Conservation (phyloP, 495 filamentous ascomycete species). For the Cryomyces minteri region DNA sequence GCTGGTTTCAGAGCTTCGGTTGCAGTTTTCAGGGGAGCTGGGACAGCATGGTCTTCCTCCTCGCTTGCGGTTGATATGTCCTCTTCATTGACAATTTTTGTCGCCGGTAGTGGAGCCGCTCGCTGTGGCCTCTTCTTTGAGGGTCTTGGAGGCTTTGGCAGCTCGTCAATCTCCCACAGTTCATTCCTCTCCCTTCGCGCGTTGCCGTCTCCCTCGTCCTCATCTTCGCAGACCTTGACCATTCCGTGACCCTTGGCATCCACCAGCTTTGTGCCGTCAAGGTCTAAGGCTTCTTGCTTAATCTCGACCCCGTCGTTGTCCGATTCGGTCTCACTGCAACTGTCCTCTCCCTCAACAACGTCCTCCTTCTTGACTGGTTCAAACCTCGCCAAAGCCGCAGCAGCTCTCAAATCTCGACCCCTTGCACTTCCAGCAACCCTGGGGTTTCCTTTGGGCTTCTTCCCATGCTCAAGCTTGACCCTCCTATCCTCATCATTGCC, state of each 20-base stretch:
- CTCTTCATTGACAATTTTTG: background rate
- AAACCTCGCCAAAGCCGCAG: slow-evolving; percentile 57
- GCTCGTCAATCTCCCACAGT: slow-evolving; percentile 21
- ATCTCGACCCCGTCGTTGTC: slow-evolving; percentile 13
- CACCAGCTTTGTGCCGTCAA: slow-evolving; percentile 37
- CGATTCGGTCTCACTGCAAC: slow-evolving; percentile 5
- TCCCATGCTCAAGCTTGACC: slow-evolving; percentile 45
- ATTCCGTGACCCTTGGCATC: slow-evolving; percentile 41
- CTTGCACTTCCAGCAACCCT: slow-evolving; percentile 49
- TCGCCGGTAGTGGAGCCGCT: background rate
- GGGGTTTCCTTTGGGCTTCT: slow-evolving; percentile 38
- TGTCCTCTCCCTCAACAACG: slow-evolving; percentile 11
- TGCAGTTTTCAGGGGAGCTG: too few species aligned
- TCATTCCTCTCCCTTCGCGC: slow-evolving; percentile 43
- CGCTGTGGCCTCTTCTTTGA: background rate
- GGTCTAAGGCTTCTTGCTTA: slow-evolving; percentile 29
- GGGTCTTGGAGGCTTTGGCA: too few species aligned
- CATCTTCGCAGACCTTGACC: slow-evolving; percentile 55
- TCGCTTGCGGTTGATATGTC: background rate
- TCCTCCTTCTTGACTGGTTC: slow-evolving; percentile 32
- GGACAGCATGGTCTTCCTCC: too few species aligned
- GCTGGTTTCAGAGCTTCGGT: too few species aligned
- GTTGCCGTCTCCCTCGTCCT: slow-evolving; percentile 40
- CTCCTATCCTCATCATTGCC: slow-evolving; percentile 47
- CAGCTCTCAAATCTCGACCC: slow-evolving; percentile 57